Evolutionary conservation across 352 stramenopile species (phyloP).

Genomic region (Globisporangium emineosum): DNA sequence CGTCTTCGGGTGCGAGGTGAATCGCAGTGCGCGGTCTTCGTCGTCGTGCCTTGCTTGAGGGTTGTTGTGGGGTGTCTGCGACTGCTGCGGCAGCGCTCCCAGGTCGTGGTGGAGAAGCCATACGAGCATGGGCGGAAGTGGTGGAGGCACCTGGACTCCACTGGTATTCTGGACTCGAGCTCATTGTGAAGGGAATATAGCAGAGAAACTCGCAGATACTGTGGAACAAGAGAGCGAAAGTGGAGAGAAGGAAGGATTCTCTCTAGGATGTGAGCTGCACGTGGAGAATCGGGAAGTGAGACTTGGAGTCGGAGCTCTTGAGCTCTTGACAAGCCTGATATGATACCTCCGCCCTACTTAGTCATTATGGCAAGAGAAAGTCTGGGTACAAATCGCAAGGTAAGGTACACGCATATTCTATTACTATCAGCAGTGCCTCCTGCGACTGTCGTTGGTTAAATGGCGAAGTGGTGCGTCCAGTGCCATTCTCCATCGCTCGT

Average conservation of each 20-base stretch:
- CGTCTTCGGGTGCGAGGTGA: slow-evolving; percentile 34
- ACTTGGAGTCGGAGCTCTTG: neutral
- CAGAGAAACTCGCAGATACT: no score
- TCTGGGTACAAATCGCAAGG: neutral
- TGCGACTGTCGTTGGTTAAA: neutral
- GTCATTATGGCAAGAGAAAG: slow-evolving; percentile 4
- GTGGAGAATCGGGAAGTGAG: slow-evolving; percentile 3
- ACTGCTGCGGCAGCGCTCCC: neutral
- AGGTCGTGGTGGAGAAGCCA: neutral
- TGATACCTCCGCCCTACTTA: neutral
- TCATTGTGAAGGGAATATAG: neutral
- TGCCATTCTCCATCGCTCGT: neutral
- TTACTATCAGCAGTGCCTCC: neutral
- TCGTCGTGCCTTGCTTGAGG: slow-evolving; percentile 14
- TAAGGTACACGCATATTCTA: neutral
- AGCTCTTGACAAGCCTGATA: neutral
- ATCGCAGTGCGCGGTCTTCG: slow-evolving; percentile 50
- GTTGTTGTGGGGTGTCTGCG: neutral
- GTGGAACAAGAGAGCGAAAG: neutral
- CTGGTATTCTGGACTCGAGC: neutral
- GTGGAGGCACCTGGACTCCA: neutral
- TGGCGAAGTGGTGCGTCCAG: neutral
- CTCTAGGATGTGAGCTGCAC: neutral
- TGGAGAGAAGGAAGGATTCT: neutral
- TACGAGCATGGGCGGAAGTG: neutral